Evolutionary conservation across 768 basidiomycete species (phyloP).

Genomic region (Hericium coralloides): DNA sequence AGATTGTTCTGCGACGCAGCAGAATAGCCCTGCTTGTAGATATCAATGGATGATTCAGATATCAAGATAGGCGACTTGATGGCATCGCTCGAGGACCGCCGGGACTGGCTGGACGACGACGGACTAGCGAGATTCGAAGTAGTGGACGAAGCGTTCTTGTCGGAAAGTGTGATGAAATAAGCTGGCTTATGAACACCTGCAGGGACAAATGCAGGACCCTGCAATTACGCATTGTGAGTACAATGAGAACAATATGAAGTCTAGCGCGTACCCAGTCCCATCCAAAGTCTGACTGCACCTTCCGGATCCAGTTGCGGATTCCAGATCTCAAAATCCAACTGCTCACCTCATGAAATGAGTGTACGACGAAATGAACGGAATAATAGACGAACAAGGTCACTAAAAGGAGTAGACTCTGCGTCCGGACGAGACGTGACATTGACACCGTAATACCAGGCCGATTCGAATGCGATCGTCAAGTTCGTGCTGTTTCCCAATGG

Average conservation of each 20-base stretch:
- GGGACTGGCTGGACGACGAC: not conserved
- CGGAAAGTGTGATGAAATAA: conserved; percentile 35
- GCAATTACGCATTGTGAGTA: not conserved
- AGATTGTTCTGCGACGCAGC: conserved; percentile 25
- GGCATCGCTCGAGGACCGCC: not conserved
- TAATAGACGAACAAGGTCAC: conserved; percentile 21
- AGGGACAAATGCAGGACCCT: conserved; percentile 53
- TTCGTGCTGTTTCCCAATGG: conserved; percentile 26
- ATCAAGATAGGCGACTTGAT: conserved; percentile 8
- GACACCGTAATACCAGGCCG: conserved; percentile 43
- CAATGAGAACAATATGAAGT: not conserved
- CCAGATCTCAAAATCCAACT: conserved; percentile 37
- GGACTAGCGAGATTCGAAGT: too few relatives aligned
- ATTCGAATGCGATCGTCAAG: conserved; percentile 43
- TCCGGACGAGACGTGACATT: conserved; percentile 44
- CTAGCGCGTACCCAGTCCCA: conserved; percentile 31
- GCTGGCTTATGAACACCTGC: conserved; percentile 48
- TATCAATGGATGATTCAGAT: conserved; percentile 42
- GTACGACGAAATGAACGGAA: not conserved
- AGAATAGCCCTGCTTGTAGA: conserved; percentile 43
- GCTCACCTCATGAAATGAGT: not conserved
- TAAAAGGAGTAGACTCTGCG: conserved; percentile 33
- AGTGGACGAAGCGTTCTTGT: not conserved
- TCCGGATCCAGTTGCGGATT: conserved; percentile 40
- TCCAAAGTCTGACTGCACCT: conserved; percentile 46